Evolutionary conservation across 345 rosid species (phyloP), one percentile per base, ranked within the genome.

Genomic region (Raphanus sativus): DNA sequence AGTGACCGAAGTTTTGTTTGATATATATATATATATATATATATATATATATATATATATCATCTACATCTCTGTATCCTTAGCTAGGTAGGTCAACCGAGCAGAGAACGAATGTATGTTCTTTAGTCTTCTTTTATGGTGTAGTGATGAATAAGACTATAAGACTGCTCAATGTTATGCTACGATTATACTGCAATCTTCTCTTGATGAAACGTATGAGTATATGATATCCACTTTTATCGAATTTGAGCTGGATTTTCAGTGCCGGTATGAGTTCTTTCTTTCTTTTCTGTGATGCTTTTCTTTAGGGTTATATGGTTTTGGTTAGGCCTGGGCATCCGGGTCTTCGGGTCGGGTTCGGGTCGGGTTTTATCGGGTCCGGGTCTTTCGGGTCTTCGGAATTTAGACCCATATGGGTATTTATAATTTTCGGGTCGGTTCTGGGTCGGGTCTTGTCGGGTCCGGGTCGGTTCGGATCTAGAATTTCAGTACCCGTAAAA

Each of bases 131-230:
- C 21, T 48, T 52, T 26, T 17, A 26, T 34, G 73, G 73, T 65
- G 32, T 2, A 32, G 24, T 24, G 67, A 72, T 78, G 34, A 32
- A 12, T 50, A 66, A 33, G 58, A 66, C 34, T 24, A 12, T 34
- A 59, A 33, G 45, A 66, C 34, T 78, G 16, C 64, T 6, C 34
- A 25, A 12, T 60, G 16, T 48, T 48, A 40, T 58, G 45, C 77
- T 67, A 24, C 3, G 12, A 5, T 4, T 48, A 13, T 42, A 42
- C 52, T 42, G 13, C 16, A 50, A 21, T 50, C 56, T 50, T 50
- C 17, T 50, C 21, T 15, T 50, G 56, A 50, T 50, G 56, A 50
- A 50, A 50, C 56, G 17, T 50, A 25, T 61, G 6, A 9, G n/a
- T 63, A 3, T 12, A 34, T 64, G 17, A 29, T 30, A 56, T 70